Evolutionary conservation across 1,284 basidiomycete genomes (phyloP).

Genomic region (Sphaerobolus stellatus): DNA sequence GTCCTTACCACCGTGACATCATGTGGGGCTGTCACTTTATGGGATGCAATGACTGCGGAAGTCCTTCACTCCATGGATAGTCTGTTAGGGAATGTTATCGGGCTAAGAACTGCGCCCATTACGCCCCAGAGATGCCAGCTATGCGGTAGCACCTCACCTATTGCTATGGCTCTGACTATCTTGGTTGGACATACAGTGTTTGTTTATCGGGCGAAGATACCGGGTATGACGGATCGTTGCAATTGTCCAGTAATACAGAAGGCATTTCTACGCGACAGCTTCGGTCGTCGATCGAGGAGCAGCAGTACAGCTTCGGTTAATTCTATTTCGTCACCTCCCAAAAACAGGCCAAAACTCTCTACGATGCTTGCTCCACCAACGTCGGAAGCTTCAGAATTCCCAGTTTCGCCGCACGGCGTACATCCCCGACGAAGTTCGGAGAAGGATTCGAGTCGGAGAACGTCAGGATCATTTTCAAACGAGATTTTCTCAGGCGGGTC

Average conservation of each 20-base stretch:
- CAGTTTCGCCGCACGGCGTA: conserved; percentile 74
- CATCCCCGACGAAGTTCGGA: conserved; percentile 67
- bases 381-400: conserved; percentile 56
- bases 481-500: conserved; percentile 34
- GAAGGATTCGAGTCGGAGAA: conserved; percentile 52
- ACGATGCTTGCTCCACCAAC: conserved; percentile 39
- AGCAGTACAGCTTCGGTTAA: conserved; percentile 54
- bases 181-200: conserved; percentile 60
- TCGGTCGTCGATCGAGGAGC: conserved; percentile 58
- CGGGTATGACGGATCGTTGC: conserved; percentile 61
- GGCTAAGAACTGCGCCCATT: conserved; percentile 53
- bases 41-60: conserved; percentile 61
- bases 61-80: conserved; percentile 62
- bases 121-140: conserved; percentile 54
- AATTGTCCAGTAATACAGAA: conserved; percentile 57
- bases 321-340: conserved; percentile 43
- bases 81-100: conserved; percentile 50
- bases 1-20: conserved; percentile 63
- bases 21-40: conserved; percentile 71
- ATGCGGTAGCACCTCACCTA: conserved; percentile 65
- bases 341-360: conserved; percentile 43
- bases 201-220: conserved; percentile 59
- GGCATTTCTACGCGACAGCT: conserved; percentile 38
- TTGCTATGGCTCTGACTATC: conserved; percentile 61
- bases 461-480: conserved; percentile 37